These are phyloP conservation scores for Stygiomarasmius scandens DNA, from an alignment of 1,284 basidiomycete species.

Conservation along the genomic window DNA sequence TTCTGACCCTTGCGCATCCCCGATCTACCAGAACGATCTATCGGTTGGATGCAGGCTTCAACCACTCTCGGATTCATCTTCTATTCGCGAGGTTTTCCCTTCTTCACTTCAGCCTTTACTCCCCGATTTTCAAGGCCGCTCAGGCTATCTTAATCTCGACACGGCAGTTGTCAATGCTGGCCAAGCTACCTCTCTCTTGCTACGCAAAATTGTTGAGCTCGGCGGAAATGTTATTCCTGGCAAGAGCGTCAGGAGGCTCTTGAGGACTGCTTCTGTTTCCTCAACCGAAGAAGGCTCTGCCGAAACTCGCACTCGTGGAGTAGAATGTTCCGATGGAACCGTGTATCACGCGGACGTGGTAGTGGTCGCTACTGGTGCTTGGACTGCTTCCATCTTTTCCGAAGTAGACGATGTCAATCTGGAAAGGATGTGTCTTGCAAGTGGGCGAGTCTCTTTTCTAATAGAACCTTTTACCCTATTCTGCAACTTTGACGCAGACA, in stretches of 20 bases:
- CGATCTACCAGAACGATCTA: constrained; percentile 61
- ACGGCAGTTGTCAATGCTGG: constrained; percentile 87
- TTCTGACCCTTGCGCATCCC: constrained; percentile 43
- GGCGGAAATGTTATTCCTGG: constrained; percentile 65
- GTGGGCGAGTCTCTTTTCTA: too few relatives aligned
- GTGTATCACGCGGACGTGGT: constrained; percentile 6
- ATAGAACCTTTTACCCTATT: too few relatives aligned
- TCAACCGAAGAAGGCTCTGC: too few relatives aligned
- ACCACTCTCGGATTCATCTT: constrained; percentile 39
- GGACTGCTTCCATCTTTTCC: not conserved
- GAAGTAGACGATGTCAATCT: not conserved
- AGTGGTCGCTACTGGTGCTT: not conserved
- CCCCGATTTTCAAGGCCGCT: constrained; percentile 33
- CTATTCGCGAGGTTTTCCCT: constrained; percentile 51
- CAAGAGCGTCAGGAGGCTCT: constrained; percentile 55
- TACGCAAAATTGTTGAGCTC: constrained; percentile 56
- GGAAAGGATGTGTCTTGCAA: too few relatives aligned
- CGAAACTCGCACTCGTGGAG: constrained; percentile 50
- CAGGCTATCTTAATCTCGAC: constrained; percentile 73
- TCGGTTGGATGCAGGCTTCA: constrained; percentile 52
- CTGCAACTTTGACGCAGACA: too few relatives aligned
- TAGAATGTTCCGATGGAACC: constrained; percentile 65
- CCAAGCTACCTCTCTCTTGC: constrained; percentile 63
- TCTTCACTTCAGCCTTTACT: constrained; percentile 30
- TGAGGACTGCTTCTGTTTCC: constrained; percentile 37